Conservation (phyloP, 306 rosid genomes). For the Begonia peltatifolia region DNA sequence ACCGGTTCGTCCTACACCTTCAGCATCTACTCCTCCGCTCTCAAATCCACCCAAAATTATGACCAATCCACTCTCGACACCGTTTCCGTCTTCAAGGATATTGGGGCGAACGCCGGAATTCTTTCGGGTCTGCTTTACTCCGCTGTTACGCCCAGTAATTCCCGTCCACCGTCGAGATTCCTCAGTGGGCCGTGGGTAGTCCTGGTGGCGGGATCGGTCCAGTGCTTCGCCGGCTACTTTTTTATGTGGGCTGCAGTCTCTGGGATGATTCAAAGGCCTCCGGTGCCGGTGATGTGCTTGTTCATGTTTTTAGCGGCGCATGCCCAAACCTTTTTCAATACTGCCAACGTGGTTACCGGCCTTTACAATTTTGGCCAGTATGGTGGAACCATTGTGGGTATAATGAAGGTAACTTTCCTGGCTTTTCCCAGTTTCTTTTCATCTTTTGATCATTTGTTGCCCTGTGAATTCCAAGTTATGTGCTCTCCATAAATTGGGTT, state of each 20-base stretch:
- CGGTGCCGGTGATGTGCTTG: conserved; percentile 52
- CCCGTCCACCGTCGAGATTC: not conserved
- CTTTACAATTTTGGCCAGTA: conserved; percentile 47
- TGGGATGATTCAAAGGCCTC: conserved; percentile 45
- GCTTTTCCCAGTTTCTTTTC: too few relatives aligned
- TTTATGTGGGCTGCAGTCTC: conserved; percentile 66
- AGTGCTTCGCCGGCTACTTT: conserved; percentile 46
- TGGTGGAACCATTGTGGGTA: conserved; percentile 77
- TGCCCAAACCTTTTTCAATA: conserved; percentile 67
- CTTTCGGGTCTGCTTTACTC: conserved; percentile 71
- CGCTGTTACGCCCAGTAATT: conserved; percentile 24
- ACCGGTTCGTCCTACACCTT: conserved; percentile 82
- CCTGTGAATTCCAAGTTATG: too few relatives aligned
- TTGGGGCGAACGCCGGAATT: conserved; percentile 74
- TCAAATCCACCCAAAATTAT: conserved; percentile 62
- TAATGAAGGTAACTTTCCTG: conserved; percentile 45
- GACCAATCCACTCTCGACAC: conserved; percentile 86
- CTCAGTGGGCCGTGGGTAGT: conserved; percentile 63
- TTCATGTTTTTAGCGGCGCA: conserved; percentile 55
- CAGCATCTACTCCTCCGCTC: conserved; percentile 59
- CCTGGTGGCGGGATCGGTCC: conserved; percentile 38
- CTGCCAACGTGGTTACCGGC: conserved; percentile 58
- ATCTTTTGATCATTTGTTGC: too few relatives aligned
- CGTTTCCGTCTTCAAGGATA: conserved; percentile 87
- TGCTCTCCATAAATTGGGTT: too few relatives aligned